phyloP scores from a whole-genome alignment of 2,329 filamentous ascomycete genomes.

The Microdochium bolleyi region DNA sequence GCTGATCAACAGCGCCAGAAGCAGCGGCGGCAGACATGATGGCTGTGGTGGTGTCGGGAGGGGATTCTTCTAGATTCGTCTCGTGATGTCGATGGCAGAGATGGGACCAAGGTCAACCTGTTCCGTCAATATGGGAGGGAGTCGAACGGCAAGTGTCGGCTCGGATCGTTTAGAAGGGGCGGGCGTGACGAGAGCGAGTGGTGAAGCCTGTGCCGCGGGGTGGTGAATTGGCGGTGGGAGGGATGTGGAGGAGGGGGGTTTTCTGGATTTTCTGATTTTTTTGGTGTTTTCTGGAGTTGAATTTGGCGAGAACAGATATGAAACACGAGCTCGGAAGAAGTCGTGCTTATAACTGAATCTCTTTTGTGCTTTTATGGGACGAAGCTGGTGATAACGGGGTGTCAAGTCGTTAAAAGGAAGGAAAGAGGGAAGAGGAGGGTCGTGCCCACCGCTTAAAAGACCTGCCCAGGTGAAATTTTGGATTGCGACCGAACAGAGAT shows the following conservation, averaged over 20 bases:
- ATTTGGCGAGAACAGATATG: slow-evolving; percentile 52
- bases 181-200: slow-evolving; percentile 1
- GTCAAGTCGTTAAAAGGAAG: slow-evolving; percentile 35
- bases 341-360: slow-evolving; percentile 41
- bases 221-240: background rate
- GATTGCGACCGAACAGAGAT: background rate
- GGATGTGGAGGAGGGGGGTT: slow-evolving; percentile 20
- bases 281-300: slow-evolving; percentile 43
- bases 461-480: background rate
- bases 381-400: slow-evolving; percentile 38
- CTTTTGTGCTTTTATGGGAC: slow-evolving; percentile 39
- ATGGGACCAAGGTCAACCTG: background rate
- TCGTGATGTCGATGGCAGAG: background rate
- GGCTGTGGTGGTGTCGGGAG: slow-evolving; percentile 14
- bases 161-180: slow-evolving; percentile 7
- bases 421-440: slow-evolving; percentile 27
- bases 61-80: slow-evolving; percentile 10
- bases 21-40: slow-evolving; percentile 55
- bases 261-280: slow-evolving; percentile 53
- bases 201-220: background rate
- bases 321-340: slow-evolving; percentile 37
- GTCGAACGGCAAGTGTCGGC: slow-evolving; percentile 1
- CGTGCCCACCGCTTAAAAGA: background rate
- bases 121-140: background rate
- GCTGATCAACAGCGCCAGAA: slow-evolving; percentile 65